These are phyloP conservation scores for Nadsonia starkeyi-henricii DNA, from an alignment of 1,139 yeast genomes.

Conservation along the genomic window DNA sequence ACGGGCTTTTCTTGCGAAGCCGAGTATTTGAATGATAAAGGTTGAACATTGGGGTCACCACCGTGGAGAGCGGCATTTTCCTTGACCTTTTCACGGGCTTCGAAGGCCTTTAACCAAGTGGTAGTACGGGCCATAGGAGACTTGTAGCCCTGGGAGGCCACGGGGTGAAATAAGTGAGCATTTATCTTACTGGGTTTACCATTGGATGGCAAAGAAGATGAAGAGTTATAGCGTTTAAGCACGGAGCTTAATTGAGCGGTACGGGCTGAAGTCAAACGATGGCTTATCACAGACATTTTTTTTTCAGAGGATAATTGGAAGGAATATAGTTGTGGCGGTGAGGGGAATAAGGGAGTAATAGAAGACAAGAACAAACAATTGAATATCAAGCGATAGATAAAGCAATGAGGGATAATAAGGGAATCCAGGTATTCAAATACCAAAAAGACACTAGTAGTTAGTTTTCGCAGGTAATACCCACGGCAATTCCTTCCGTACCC, in stretches of 20 bases:
- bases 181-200: conserved; percentile 8
- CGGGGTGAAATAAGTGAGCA: conserved; percentile 22
- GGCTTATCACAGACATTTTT: not conserved
- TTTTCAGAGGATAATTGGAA: not conserved
- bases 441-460: no score
- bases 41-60: conserved; percentile 49
- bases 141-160: conserved; percentile 18
- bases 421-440: no score
- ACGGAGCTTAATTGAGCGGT: not conserved
- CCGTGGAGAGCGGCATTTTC: conserved; percentile 21
- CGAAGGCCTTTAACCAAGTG: conserved; percentile 74
- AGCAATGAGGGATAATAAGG: no score
- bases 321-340: no score
- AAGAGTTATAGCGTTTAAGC: not conserved
- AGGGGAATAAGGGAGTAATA: no score
- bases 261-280: not conserved
- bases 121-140: conserved; percentile 29
- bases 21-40: conserved; percentile 47
- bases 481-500: no score
- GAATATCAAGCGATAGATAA: no score
- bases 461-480: no score
- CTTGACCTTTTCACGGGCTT: conserved; percentile 40
- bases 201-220: not conserved
- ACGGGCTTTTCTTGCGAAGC: conserved; percentile 30
- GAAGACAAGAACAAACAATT: no score